These are phyloP conservation scores for Jacaranda copaia DNA, from an alignment of 257 asterid genomes.

Conservation along the genomic window DNA sequence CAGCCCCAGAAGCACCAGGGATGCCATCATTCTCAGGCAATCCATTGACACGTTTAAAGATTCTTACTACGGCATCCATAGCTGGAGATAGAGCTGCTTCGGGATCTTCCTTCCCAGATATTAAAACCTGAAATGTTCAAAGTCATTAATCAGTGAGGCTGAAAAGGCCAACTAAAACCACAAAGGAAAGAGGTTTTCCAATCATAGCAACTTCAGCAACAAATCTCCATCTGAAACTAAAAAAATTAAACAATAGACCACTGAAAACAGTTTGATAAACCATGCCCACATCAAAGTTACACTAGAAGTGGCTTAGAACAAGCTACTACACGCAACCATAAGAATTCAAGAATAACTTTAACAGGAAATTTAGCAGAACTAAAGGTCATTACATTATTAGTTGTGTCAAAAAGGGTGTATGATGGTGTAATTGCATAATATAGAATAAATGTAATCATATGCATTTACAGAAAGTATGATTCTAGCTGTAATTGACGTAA, in stretches of 20 bases:
- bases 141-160: background rate
- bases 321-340: background rate
- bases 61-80: slow-evolving; percentile 69
- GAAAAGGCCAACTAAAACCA: background rate
- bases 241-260: too few species aligned
- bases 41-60: slow-evolving; percentile 69
- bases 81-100: slow-evolving; percentile 76
- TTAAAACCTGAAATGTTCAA: slow-evolving; percentile 58
- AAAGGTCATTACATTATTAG: background rate
- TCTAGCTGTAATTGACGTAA: background rate
- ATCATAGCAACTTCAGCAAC: background rate
- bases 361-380: background rate
- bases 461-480: background rate
- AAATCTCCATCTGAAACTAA: too few species aligned
- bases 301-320: slow-evolving; percentile 26
- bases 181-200: background rate
- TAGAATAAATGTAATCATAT: background rate
- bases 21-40: slow-evolving; percentile 52
- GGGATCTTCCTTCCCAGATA: slow-evolving; percentile 85
- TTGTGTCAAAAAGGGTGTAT: background rate
- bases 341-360: background rate
- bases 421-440: background rate
- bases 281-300: background rate
- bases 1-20: slow-evolving; percentile 41
- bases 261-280: too few species aligned